These are phyloP conservation scores for Scleromitrula shiraiana DNA, from an alignment of 2,329 filamentous ascomycete species.

Conservation along the genomic window DNA sequence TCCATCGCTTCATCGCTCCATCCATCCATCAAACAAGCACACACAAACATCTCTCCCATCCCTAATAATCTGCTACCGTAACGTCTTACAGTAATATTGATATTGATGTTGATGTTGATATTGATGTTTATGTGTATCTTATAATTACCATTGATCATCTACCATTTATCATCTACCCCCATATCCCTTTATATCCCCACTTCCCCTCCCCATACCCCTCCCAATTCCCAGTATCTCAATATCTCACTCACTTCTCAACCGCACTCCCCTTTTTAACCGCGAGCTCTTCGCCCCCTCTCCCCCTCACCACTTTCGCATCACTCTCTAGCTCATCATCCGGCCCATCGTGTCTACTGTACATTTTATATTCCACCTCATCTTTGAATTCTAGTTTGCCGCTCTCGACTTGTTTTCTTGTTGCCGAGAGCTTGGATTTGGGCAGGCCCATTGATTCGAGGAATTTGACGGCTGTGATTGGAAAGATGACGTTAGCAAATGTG, in stretches of 20 bases:
- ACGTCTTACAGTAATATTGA: too few relatives aligned
- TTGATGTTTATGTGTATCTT: too few relatives aligned
- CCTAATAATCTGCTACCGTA: too few relatives aligned
- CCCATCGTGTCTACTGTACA: slow-evolving; percentile 54
- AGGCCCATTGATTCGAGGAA: slow-evolving; percentile 60
- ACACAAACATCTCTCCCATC: too few relatives aligned
- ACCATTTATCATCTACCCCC: too few relatives aligned
- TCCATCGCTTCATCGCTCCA: too few relatives aligned
- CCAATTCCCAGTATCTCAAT: not conserved
- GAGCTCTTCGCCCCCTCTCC: not conserved
- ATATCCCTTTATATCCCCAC: not conserved
- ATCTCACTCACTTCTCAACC: not conserved
- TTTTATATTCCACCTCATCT: slow-evolving; percentile 50
- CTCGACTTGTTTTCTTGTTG: slow-evolving; percentile 53
- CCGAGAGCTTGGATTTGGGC: slow-evolving; percentile 49
- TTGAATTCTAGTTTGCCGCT: slow-evolving; percentile 50
- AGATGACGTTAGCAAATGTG: slow-evolving; percentile 1
- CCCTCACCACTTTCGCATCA: slow-evolving; percentile 16
- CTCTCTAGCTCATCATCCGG: slow-evolving; percentile 32
- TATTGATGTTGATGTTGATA: too few relatives aligned
- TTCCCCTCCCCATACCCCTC: not conserved
- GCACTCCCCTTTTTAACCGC: not conserved
- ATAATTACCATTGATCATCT: too few relatives aligned
- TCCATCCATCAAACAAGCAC: too few relatives aligned
- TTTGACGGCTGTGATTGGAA: slow-evolving; percentile 37